Evolutionary conservation across 2,329 filamentous ascomycete genomes (phyloP).

Genomic region (Dendryphion nanum): DNA sequence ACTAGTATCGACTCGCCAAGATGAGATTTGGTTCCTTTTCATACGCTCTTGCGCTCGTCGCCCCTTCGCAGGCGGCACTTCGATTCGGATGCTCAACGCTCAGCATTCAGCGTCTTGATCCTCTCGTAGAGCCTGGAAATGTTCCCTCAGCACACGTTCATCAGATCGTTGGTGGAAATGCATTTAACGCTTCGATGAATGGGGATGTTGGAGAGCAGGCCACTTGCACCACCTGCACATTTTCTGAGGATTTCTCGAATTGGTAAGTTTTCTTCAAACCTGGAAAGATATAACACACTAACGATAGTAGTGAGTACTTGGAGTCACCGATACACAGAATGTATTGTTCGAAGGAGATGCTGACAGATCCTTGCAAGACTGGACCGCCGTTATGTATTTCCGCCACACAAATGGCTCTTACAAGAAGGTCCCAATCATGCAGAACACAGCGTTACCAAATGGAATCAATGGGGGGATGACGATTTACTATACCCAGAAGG

Average conservation of each 20-base stretch:
- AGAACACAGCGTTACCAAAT: slow-evolving; percentile 21
- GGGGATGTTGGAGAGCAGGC: slow-evolving; percentile 17
- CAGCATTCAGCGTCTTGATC: slow-evolving; percentile 26
- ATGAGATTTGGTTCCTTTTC: slow-evolving; percentile 18
- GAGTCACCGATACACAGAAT: background rate
- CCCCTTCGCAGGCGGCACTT: slow-evolving; percentile 19
- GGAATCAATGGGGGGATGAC: slow-evolving; percentile 33
- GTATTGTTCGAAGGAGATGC: slow-evolving; percentile 1
- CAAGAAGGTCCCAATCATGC: slow-evolving; percentile 27
- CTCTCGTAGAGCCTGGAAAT: slow-evolving; percentile 23
- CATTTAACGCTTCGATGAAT: slow-evolving; percentile 18
- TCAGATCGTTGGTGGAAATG: slow-evolving; percentile 22
- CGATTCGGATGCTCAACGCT: slow-evolving; percentile 23
- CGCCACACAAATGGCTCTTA: slow-evolving; percentile 28
- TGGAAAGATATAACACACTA: background rate
- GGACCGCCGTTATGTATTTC: slow-evolving; percentile 28
- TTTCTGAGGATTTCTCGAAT: slow-evolving; percentile 21
- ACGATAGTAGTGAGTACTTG: background rate
- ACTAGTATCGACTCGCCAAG: slow-evolving; percentile 2
- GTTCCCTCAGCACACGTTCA: slow-evolving; percentile 22
- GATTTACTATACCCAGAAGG: slow-evolving; percentile 31
- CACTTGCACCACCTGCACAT: slow-evolving; percentile 20
- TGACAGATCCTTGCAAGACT: slow-evolving; percentile 6
- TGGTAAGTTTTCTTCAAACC: slow-evolving; percentile 19
- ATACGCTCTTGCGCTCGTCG: slow-evolving; percentile 6